phyloP scores from a whole-genome alignment of 2,329 filamentous ascomycete species.

The Plectosphaerella plurivora region DNA sequence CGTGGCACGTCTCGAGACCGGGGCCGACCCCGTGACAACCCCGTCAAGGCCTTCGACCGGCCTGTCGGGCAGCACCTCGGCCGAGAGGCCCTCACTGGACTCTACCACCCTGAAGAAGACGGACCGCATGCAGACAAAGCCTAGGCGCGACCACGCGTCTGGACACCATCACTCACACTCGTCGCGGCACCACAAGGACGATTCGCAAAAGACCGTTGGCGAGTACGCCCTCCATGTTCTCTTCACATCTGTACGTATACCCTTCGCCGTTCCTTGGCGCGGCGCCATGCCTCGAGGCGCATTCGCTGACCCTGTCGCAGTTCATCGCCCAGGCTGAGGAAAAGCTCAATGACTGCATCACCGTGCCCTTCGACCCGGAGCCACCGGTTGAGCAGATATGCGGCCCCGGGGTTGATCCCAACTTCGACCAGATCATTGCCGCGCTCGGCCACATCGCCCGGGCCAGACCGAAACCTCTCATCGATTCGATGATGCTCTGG shows the following conservation, averaged over 20 bases:
- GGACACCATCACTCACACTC: conserved; percentile 71
- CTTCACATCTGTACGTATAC: conserved; percentile 72
- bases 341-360: conserved; percentile 86
- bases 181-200: conserved; percentile 60
- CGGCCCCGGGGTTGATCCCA: conserved; percentile 79
- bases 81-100: conserved; percentile 33
- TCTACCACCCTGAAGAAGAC: conserved; percentile 45
- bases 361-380: conserved; percentile 73
- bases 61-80: conserved; percentile 38
- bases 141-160: conserved; percentile 61
- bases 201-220: conserved; percentile 87
- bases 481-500: conserved; percentile 98
- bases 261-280: not conserved
- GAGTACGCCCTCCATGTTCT: conserved; percentile 96
- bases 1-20: conserved; percentile 37
- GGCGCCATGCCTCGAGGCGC: not conserved
- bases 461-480: conserved; percentile 88
- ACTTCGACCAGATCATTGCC: conserved; percentile 90
- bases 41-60: conserved; percentile 40
- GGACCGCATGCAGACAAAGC: conserved; percentile 62
- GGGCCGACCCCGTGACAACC: conserved; percentile 25
- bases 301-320: conserved; percentile 34
- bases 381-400: conserved; percentile 85
- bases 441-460: conserved; percentile 93
- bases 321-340: conserved; percentile 97